Evolutionary conservation across 108 stramenopile species (phyloP).

Genomic region (Pseudonitzschia delicatissima): DNA sequence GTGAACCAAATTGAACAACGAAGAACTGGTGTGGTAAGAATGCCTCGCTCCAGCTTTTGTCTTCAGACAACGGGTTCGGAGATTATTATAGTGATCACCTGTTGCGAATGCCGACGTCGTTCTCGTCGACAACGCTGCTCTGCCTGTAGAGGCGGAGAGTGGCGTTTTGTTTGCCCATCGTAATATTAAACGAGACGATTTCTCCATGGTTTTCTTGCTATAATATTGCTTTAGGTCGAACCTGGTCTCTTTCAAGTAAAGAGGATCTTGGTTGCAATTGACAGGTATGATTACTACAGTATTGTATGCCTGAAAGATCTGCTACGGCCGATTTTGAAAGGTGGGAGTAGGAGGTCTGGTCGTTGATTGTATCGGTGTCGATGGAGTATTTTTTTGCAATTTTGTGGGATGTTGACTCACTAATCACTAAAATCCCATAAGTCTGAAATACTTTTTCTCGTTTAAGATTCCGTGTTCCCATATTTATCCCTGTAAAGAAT

Average conservation of each 20-base stretch:
- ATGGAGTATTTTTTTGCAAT: too few species aligned
- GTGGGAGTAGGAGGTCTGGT: too few species aligned
- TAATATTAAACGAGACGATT: neutral
- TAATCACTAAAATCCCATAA: too few species aligned
- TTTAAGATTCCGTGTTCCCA: too few species aligned
- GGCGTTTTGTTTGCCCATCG: conserved; percentile 6
- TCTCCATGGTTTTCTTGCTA: neutral
- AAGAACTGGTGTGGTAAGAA: conserved; percentile 13
- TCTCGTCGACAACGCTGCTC: neutral
- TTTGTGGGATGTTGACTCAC: too few species aligned
- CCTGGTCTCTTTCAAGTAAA: too few species aligned
- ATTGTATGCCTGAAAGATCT: neutral
- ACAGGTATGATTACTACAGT: neutral
- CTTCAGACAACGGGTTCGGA: neutral
- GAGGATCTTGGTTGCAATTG: neutral
- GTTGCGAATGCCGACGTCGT: neutral
- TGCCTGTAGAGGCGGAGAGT: neutral
- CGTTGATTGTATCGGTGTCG: too few species aligned
- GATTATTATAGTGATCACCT: neutral
- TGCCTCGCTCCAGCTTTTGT: neutral
- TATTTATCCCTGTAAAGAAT: too few species aligned
- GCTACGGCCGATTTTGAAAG: neutral
- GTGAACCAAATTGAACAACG: conserved; percentile 10
- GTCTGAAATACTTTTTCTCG: too few species aligned
- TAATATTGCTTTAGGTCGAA: too few species aligned